phyloP scores from a whole-genome alignment of 495 filamentous ascomycete genomes.

The Hyaloscypha variabilis region DNA sequence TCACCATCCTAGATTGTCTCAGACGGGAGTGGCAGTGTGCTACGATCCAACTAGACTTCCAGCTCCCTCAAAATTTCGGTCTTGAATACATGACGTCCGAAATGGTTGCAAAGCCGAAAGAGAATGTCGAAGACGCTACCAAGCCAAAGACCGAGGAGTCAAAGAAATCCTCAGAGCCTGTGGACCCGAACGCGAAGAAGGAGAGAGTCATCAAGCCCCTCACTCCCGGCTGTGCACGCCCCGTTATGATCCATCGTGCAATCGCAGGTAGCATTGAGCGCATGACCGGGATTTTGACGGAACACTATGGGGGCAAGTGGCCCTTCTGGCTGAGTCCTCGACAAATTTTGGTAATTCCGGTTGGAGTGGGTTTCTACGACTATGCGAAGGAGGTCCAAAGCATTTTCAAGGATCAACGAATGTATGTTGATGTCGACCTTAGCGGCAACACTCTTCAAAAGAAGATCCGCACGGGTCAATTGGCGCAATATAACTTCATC shows the following conservation, averaged over 20 bases:
- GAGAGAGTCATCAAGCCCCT: constrained; percentile 49
- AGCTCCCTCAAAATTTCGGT: constrained; percentile 82
- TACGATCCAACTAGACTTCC: constrained; percentile 97
- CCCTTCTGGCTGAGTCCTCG: constrained; percentile 96
- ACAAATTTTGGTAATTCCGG: constrained; percentile 89
- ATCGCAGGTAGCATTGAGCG: constrained; percentile 93
- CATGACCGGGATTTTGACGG: constrained; percentile 89
- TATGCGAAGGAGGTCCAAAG: constrained; percentile 78
- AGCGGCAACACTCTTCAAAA: constrained; percentile 93
- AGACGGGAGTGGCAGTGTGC: constrained; percentile 85
- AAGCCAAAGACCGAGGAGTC: constrained; percentile 32
- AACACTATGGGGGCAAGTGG: constrained; percentile 98
- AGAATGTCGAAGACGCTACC: constrained; percentile 38
- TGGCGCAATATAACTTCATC: constrained; percentile 90
- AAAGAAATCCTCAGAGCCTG: constrained; percentile 30
- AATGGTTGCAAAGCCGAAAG: constrained; percentile 42
- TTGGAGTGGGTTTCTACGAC: constrained; percentile 80
- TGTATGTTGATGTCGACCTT: constrained; percentile 86
- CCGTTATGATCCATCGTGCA: constrained; percentile 96
- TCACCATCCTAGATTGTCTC: constrained; percentile 82
- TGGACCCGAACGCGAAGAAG: constrained; percentile 22
- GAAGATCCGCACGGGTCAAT: constrained; percentile 88
- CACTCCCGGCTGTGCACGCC: constrained; percentile 76
- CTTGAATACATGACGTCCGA: constrained; percentile 82
- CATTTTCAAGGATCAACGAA: constrained; percentile 57